Evolutionary conservation across 768 basidiomycete species (phyloP).

Genomic region (Sistotremastrum niveocremeum): DNA sequence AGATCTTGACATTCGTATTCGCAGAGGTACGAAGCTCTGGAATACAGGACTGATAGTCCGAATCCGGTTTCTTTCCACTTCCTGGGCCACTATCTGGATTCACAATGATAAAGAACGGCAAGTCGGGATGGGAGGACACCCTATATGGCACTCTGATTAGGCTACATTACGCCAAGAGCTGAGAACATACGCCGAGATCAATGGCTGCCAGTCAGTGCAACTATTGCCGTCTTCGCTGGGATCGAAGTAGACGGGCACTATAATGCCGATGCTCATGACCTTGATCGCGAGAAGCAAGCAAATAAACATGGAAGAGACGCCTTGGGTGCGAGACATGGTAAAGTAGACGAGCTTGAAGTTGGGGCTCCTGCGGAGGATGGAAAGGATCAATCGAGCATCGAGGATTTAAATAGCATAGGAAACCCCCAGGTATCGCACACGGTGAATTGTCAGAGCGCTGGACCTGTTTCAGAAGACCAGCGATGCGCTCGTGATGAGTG

Average conservation of each 20-base stretch:
- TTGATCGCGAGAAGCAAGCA: background rate
- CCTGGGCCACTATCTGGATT: constrained; percentile 23
- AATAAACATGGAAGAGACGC: too few relatives aligned
- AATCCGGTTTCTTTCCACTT: constrained; percentile 15
- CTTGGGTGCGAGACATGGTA: too few relatives aligned
- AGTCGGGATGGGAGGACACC: constrained; percentile 13
- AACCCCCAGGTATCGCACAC: too few relatives aligned
- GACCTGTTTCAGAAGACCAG: too few relatives aligned
- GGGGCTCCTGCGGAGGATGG: too few relatives aligned
- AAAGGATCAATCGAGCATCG: too few relatives aligned
- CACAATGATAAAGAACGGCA: constrained; percentile 19
- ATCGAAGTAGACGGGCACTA: constrained; percentile 22
- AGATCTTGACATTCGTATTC: constrained; percentile 15
- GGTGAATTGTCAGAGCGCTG: too few relatives aligned
- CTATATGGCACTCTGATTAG: constrained; percentile 5
- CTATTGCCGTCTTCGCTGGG: constrained; percentile 8
- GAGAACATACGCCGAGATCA: constrained; percentile 13
- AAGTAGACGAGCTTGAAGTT: too few relatives aligned
- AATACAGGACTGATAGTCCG: constrained; percentile 19
- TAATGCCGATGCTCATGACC: constrained; percentile 11
- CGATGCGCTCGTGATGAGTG: too few relatives aligned
- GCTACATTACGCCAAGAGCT: background rate
- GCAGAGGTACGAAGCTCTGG: constrained; percentile 5
- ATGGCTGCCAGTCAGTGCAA: constrained; percentile 16
- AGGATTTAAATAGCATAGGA: too few relatives aligned